phyloP scores from a whole-genome alignment of 2,329 filamentous ascomycete genomes.

The Colletotrichum musicola region DNA sequence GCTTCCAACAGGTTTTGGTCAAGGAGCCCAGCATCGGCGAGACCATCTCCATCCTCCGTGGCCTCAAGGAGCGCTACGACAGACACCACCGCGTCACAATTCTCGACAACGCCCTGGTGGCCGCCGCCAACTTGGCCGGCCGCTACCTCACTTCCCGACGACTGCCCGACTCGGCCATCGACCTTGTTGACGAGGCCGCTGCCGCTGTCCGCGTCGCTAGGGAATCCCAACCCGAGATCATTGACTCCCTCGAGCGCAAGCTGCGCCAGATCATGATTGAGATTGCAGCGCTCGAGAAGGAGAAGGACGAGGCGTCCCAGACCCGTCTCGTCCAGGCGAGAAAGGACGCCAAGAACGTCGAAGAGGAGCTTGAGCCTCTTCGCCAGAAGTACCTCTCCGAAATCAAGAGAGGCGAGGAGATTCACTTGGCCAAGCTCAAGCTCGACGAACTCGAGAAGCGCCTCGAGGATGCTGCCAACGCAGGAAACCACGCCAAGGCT shows the following conservation, averaged over 20 bases:
- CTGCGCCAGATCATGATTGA: conserved; percentile 95
- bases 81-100: conserved; percentile 98
- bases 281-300: conserved; percentile 92
- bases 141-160: conserved; percentile 92
- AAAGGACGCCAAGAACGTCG: conserved; percentile 92
- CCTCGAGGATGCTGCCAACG: conserved; percentile 91
- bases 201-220: conserved; percentile 95
- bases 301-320: conserved; percentile 94
- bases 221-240: conserved; percentile 95
- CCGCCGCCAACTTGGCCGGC: conserved; percentile 90
- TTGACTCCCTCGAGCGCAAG: conserved; percentile 93
- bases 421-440: conserved; percentile 95
- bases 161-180: conserved; percentile 95
- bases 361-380: conserved; percentile 91
- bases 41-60: conserved; percentile 97
- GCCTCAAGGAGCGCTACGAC: conserved; percentile 97
- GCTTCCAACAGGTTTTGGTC: conserved; percentile 98
- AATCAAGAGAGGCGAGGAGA: conserved; percentile 89
- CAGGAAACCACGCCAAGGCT: conserved; percentile 85
- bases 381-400: conserved; percentile 97
- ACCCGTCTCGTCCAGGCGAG: conserved; percentile 84
- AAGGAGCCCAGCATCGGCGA: conserved; percentile 92
- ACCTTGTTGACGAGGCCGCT: conserved; percentile 95
- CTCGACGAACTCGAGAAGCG: conserved; percentile 93
- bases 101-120: conserved; percentile 91